Conservation (phyloP, 139 green algal species). For the Nannochloris sp. region DNA sequence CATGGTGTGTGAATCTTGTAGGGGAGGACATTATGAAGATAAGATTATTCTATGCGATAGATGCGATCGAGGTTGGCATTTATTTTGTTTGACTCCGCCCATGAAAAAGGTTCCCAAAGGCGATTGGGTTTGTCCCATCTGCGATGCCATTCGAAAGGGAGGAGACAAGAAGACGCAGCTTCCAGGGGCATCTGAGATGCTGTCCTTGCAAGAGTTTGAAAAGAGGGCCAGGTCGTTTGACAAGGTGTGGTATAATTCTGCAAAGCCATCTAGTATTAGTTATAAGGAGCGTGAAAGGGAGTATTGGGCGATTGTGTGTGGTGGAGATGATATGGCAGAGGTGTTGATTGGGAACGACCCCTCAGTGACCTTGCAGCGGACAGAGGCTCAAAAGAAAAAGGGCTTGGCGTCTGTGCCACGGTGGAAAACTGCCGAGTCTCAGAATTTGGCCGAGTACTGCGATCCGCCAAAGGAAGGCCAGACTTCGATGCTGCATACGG, state of each 20-base stretch:
- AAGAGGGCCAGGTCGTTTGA: conserved; percentile 33
- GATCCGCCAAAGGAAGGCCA: conserved; percentile 39
- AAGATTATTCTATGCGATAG: conserved; percentile 76
- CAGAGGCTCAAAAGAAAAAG: conserved; percentile 58
- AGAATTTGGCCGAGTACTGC: conserved; percentile 55
- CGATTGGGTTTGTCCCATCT: conserved; percentile 78
- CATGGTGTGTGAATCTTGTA: conserved; percentile 51
- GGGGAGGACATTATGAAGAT: conserved; percentile 52
- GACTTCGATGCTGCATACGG: background rate
- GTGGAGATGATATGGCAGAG: conserved; percentile 62
- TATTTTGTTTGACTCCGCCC: conserved; percentile 69
- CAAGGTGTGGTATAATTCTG: conserved; percentile 35
- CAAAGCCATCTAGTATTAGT: background rate
- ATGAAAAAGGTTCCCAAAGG: conserved; percentile 58
- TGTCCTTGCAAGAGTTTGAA: conserved; percentile 59
- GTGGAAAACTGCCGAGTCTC: conserved; percentile 31
- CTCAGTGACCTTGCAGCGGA: background rate
- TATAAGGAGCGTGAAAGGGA: conserved; percentile 60
- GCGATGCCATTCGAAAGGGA: conserved; percentile 39
- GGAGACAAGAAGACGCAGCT: conserved; percentile 23
- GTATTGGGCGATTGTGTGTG: conserved; percentile 90
- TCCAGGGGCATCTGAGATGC: conserved; percentile 16
- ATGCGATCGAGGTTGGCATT: conserved; percentile 62
- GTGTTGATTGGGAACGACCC: conserved; percentile 66
- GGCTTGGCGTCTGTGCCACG: conserved; percentile 12